Conservation (phyloP, 805 yeast genomes). For the Yarrowia sp. region DNA sequence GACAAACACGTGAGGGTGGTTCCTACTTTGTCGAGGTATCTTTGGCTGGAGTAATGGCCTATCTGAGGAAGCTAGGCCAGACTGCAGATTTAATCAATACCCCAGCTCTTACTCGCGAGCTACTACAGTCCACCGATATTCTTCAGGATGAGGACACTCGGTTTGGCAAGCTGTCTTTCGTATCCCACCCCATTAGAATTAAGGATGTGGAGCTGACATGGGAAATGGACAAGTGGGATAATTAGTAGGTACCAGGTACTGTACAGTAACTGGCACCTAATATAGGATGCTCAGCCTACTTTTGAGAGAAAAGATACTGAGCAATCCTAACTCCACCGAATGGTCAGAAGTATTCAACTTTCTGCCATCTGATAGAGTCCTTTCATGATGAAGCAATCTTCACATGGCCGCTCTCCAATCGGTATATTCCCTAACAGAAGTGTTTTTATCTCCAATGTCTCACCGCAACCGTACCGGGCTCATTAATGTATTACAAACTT, state of each 20-base stretch:
- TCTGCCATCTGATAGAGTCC: too few species aligned
- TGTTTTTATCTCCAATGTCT: background rate
- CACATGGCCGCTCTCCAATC: too few species aligned
- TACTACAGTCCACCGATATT: background rate
- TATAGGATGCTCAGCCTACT: too few species aligned
- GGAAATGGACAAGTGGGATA: background rate
- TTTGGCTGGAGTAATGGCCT: background rate
- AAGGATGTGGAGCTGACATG: background rate
- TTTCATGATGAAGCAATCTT: too few species aligned
- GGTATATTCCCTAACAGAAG: too few species aligned
- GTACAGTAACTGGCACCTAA: too few species aligned
- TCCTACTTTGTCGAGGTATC: background rate
- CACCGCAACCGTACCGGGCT: background rate
- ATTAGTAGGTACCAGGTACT: too few species aligned
- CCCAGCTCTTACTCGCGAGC: background rate
- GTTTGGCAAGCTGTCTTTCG: background rate
- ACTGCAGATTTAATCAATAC: background rate
- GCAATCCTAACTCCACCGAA: too few species aligned
- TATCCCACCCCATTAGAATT: background rate
- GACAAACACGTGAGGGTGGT: constrained; percentile 1
- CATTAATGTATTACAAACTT: background rate
- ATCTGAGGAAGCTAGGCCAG: background rate
- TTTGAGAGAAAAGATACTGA: too few species aligned
- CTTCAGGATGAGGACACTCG: background rate
- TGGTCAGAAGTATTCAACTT: too few species aligned